A percentile compares a stretch with the other conserved stretches of the same genome.
Evolutionary conservation across 2,329 filamentous ascomycete species (phyloP).

Genomic region (Scedosporium boydii): DNA sequence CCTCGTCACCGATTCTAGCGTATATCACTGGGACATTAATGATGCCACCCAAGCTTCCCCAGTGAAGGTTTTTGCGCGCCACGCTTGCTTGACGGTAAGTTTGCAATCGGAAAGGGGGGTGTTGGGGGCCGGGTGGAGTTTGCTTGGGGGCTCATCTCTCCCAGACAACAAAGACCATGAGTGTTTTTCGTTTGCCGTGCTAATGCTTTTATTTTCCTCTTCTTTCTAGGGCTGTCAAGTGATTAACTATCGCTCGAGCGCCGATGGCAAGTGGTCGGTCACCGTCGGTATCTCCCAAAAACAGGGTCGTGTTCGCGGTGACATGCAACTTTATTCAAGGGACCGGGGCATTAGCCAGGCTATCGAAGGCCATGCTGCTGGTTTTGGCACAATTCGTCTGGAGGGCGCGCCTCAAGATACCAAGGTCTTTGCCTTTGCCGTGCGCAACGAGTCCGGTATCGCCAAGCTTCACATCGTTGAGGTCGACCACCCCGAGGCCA

Average conservation of each 20-base stretch:
- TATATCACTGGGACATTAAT: slow-evolving; percentile 98
- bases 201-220: not conserved
- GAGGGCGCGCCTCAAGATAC: slow-evolving; percentile 86
- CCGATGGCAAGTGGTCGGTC: slow-evolving; percentile 96
- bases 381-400: slow-evolving; percentile 80
- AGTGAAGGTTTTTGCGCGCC: slow-evolving; percentile 89
- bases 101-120: no score
- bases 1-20: slow-evolving; percentile 79
- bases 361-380: slow-evolving; percentile 93
- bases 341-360: slow-evolving; percentile 95
- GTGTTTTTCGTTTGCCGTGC: not conserved
- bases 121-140: not conserved
- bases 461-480: slow-evolving; percentile 91
- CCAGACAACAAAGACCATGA: not conserved
- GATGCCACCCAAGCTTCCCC: slow-evolving; percentile 70
- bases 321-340: slow-evolving; percentile 94
- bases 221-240: slow-evolving; percentile 82
- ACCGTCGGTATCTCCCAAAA: slow-evolving; percentile 93
- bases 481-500: slow-evolving; percentile 84
- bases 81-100: slow-evolving; percentile 76
- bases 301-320: slow-evolving; percentile 85
- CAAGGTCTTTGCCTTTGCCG: slow-evolving; percentile 94
- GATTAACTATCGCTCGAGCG: slow-evolving; percentile 97
- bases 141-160: slow-evolving; percentile 11
- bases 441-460: slow-evolving; percentile 77